Evolutionary conservation across 305 asterid species (phyloP), one percentile per base, ranked within the genome.

Genomic region (Solanum hybrid): DNA sequence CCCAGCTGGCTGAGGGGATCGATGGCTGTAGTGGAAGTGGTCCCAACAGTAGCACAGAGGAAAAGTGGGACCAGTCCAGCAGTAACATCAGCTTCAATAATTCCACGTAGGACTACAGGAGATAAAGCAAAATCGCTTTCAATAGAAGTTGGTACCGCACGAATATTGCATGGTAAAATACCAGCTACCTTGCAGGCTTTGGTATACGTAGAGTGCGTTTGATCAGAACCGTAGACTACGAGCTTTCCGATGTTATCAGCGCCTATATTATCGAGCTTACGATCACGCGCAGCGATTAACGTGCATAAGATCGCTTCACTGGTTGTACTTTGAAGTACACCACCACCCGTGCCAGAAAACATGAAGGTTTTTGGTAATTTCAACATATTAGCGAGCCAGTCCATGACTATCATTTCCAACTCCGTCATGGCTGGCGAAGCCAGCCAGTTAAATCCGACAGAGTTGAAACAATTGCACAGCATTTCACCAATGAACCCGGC

Each of bases 361-460:
- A 91, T 90, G 87, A 91, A 90, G 31, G 90, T n/a, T n/a, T 79
- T 86, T 11, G 93, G 93, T 68, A 91, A 89, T 72, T 90, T 89
- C 11, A 91, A 81, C 91, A 90, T 89, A 26, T 86, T 83, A 0
- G 91, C 93, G 0, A 90, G 81, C 92, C 93, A 91, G 32, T 91
- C 93, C 90, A 91, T 90, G 41, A 91, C 92, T 24, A 91, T 89
- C 93, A 91, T 91, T 31, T 91, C 93, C n/a, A 91, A 89, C 91
- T 91, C 93, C 10, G 93, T 91, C 9, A 90, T 86, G 4, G 91
- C 93, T 22, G 93, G 92, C 0, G 93, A 91, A 12, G 93, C 92
- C 7, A 91, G 91, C 93, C 92, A 91, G 38, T 91, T 91, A 89
- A 91, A 91, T 3, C 93, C 93, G 22, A 91, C 91, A 12, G 92